A percentile compares a stretch with the other conserved stretches of the same genome.
phyloP scores from a whole-genome alignment of 352 stramenopile species.

The Pythium vanterpoolii region DNA sequence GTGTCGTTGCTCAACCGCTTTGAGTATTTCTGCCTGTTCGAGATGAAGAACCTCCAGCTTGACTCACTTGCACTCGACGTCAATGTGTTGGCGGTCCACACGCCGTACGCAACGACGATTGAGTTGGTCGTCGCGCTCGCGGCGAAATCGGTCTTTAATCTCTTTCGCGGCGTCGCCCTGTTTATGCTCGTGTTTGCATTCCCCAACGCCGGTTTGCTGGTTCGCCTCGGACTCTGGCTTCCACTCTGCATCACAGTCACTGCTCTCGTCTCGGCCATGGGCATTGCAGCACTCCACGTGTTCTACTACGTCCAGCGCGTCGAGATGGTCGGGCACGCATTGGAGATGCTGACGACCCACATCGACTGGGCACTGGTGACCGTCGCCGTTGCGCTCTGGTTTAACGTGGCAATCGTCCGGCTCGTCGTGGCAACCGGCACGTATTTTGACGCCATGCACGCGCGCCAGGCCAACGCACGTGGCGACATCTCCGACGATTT shows the following conservation, averaged over 20 bases:
- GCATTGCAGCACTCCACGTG: slow-evolving; percentile 36
- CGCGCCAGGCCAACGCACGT: slow-evolving; percentile 32
- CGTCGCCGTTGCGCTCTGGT: slow-evolving; percentile 40
- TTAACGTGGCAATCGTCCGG: slow-evolving; percentile 37
- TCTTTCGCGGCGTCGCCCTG: slow-evolving; percentile 52
- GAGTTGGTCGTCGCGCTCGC: slow-evolving; percentile 37
- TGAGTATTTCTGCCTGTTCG: slow-evolving; percentile 49
- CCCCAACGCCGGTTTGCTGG: slow-evolving; percentile 37
- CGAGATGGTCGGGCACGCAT: slow-evolving; percentile 30
- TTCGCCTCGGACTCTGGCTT: slow-evolving; percentile 34
- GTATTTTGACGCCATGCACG: slow-evolving; percentile 36
- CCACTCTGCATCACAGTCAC: slow-evolving; percentile 39
- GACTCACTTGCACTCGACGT: slow-evolving; percentile 35
- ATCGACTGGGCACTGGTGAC: slow-evolving; percentile 39
- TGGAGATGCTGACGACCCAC: slow-evolving; percentile 29
- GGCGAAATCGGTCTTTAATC: slow-evolving; percentile 57
- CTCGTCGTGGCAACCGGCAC: slow-evolving; percentile 30
- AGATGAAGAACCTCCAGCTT: slow-evolving; percentile 13
- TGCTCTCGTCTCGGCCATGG: slow-evolving; percentile 39
- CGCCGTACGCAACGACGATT: slow-evolving; percentile 32
- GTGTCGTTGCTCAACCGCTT: slow-evolving; percentile 62
- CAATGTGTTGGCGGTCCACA: slow-evolving; percentile 42
- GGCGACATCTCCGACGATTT: slow-evolving; percentile 45
- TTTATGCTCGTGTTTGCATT: slow-evolving; percentile 56
- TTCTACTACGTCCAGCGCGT: slow-evolving; percentile 59